These are phyloP conservation scores for Lanmaoa rubissima DNA, from an alignment of 768 basidiomycete genomes.

Conservation along the genomic window DNA sequence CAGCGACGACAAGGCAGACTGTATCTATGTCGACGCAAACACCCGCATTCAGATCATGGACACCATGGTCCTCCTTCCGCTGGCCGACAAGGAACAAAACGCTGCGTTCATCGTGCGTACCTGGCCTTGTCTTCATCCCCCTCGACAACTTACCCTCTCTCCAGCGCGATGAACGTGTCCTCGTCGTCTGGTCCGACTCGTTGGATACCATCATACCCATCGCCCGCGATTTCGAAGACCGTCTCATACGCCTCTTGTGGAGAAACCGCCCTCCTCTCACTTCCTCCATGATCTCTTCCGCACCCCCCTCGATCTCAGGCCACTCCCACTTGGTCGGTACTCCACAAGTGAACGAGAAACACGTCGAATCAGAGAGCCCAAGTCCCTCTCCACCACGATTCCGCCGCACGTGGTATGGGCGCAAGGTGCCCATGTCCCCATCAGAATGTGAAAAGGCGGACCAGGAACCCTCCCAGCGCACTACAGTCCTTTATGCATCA, in stretches of 20 bases:
- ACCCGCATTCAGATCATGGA: slow-evolving; percentile 84
- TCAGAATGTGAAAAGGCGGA: slow-evolving; percentile 28
- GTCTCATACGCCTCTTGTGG: slow-evolving; percentile 59
- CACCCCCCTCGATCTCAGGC: slow-evolving; percentile 35
- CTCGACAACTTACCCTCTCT: not conserved
- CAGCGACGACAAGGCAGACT: slow-evolving; percentile 30
- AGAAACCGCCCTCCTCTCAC: slow-evolving; percentile 32
- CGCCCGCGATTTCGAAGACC: slow-evolving; percentile 52
- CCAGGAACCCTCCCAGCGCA: slow-evolving; percentile 13
- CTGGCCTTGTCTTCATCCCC: not conserved
- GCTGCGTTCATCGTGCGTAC: slow-evolving; percentile 70
- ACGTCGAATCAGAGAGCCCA: slow-evolving; percentile 12
- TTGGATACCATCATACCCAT: slow-evolving; percentile 67
- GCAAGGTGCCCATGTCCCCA: slow-evolving; percentile 42
- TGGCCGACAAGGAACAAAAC: slow-evolving; percentile 38
- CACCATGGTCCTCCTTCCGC: slow-evolving; percentile 71
- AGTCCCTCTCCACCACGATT: slow-evolving; percentile 29
- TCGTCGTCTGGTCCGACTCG: slow-evolving; percentile 83
- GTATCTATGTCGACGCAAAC: slow-evolving; percentile 47
- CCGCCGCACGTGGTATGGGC: slow-evolving; percentile 62
- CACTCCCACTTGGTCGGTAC: slow-evolving; percentile 33
- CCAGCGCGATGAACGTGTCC: slow-evolving; percentile 78
- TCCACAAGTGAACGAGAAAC: slow-evolving; percentile 17
- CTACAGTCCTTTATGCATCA: slow-evolving; percentile 25
- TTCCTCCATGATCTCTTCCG: slow-evolving; percentile 27